These are phyloP conservation scores for Aspergillus sp. DNA, from an alignment of 2,329 filamentous ascomycete species.

Conservation along the genomic window DNA sequence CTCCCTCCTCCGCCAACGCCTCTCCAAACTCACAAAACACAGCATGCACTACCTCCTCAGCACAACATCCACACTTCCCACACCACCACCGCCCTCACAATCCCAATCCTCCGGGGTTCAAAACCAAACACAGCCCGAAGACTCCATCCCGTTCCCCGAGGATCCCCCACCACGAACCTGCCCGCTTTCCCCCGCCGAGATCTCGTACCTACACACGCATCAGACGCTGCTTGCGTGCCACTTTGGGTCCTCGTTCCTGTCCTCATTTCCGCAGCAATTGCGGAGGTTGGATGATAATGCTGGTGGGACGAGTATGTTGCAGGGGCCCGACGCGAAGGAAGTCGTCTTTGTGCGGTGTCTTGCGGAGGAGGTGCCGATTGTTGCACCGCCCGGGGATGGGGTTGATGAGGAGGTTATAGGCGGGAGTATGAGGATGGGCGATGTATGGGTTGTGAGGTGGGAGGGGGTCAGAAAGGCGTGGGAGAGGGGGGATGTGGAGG, in stretches of 20 bases:
- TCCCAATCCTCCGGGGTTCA: slow-evolving; percentile 18
- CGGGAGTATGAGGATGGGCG: slow-evolving; percentile 56
- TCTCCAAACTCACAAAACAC: slow-evolving; percentile 69
- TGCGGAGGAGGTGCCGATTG: slow-evolving; percentile 51
- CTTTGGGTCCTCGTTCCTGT: slow-evolving; percentile 83
- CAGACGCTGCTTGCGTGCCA: slow-evolving; percentile 83
- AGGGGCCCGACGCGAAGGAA: slow-evolving; percentile 77
- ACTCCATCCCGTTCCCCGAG: slow-evolving; percentile 39
- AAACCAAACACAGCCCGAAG: slow-evolving; percentile 30
- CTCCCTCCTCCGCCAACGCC: slow-evolving; percentile 78
- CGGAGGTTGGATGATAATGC: slow-evolving; percentile 88
- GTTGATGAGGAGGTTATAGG: slow-evolving; percentile 37
- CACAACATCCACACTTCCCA: slow-evolving; percentile 28
- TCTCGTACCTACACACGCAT: slow-evolving; percentile 81
- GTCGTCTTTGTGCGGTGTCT: slow-evolving; percentile 79
- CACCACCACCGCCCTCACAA: slow-evolving; percentile 21
- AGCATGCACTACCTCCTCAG: slow-evolving; percentile 55
- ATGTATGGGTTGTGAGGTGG: slow-evolving; percentile 72
- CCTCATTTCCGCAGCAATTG: slow-evolving; percentile 75
- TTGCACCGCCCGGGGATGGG: slow-evolving; percentile 39
- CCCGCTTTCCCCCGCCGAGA: slow-evolving; percentile 76
- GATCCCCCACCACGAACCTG: slow-evolving; percentile 28
- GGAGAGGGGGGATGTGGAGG: slow-evolving; percentile 48
- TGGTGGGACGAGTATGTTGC: slow-evolving; percentile 90
- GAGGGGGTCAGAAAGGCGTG: slow-evolving; percentile 69